These are phyloP conservation scores for Tulasnella calospora DNA, from an alignment of 768 basidiomycete species.

Conservation along the genomic window DNA sequence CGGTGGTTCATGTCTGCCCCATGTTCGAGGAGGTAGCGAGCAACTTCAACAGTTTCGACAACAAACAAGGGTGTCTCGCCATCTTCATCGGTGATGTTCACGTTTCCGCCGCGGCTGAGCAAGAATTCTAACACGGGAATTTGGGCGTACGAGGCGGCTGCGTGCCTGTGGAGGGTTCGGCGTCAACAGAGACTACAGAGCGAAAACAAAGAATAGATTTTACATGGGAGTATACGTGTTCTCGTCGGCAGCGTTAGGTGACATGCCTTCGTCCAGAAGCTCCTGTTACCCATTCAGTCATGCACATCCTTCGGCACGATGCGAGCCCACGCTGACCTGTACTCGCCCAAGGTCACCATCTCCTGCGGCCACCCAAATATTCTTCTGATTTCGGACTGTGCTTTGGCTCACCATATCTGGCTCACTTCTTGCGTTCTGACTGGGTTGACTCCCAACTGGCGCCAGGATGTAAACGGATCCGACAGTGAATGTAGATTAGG, in stretches of 20 bases:
- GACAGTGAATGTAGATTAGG: not conserved
- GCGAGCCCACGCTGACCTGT: constrained; percentile 42
- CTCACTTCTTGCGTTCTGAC: not conserved
- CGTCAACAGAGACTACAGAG: not conserved
- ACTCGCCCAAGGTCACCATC: constrained; percentile 83
- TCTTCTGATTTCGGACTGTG: constrained; percentile 40
- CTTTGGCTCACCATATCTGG: constrained; percentile 15
- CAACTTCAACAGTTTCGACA: constrained; percentile 75
- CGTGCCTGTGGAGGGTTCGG: constrained; percentile 56
- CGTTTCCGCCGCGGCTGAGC: constrained; percentile 74
- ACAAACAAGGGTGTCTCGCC: constrained; percentile 91
- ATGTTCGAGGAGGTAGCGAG: constrained; percentile 69
- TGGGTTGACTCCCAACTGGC: not conserved
- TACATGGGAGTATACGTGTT: constrained; percentile 82
- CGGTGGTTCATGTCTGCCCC: constrained; percentile 60
- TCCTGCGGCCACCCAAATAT: constrained; percentile 90
- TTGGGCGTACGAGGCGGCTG: constrained; percentile 89
- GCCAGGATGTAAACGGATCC: not conserved
- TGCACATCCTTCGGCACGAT: not conserved
- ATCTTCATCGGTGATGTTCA: constrained; percentile 79
- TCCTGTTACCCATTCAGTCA: constrained; percentile 40
- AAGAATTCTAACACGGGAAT: constrained; percentile 71
- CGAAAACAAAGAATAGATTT: constrained; percentile 15
- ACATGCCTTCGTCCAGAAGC: constrained; percentile 57
- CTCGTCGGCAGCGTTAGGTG: constrained; percentile 65